Percentiles rank a stretch among this genome's conserved stretches.
Conservation (phyloP, 495 filamentous ascomycete genomes). For the Neurospora hispaniola region DNA sequence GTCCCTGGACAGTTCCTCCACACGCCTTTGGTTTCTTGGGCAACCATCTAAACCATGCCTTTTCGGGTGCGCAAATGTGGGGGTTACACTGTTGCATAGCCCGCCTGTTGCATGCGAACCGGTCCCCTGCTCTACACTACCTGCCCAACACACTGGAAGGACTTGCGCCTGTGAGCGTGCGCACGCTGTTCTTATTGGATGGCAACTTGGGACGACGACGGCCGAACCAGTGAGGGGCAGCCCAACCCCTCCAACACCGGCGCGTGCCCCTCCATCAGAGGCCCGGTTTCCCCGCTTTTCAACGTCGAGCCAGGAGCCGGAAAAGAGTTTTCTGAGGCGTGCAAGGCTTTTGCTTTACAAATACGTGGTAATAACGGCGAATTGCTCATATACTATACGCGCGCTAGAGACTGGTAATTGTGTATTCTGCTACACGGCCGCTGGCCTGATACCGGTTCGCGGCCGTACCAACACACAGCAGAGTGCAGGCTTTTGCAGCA, state of each 20-base stretch:
- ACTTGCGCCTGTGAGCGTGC: not conserved
- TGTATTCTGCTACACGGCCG: not conserved
- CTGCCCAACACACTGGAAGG: not conserved
- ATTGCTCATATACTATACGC: not conserved
- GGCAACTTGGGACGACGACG: not conserved
- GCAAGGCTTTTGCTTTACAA: not conserved
- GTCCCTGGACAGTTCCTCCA: not conserved
- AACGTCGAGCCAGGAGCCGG: not conserved
- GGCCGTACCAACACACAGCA: not conserved
- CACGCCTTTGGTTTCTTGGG: not conserved
- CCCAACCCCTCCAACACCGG: not conserved
- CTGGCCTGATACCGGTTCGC: not conserved
- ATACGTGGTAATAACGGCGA: not conserved
- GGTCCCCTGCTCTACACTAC: not conserved
- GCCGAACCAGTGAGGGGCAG: not conserved
- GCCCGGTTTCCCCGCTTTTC: not conserved
- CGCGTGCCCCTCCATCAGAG: not conserved
- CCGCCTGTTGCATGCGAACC: not conserved
- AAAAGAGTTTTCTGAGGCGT: not conserved
- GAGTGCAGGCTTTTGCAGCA: not conserved
- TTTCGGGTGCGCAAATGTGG: not conserved
- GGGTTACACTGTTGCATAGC: not conserved
- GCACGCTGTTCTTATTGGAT: not conserved
- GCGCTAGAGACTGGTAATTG: not conserved
- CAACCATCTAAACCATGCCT: not conserved